phyloP scores from a whole-genome alignment of 2,329 filamentous ascomycete genomes.

The Botryotinia calthae region DNA sequence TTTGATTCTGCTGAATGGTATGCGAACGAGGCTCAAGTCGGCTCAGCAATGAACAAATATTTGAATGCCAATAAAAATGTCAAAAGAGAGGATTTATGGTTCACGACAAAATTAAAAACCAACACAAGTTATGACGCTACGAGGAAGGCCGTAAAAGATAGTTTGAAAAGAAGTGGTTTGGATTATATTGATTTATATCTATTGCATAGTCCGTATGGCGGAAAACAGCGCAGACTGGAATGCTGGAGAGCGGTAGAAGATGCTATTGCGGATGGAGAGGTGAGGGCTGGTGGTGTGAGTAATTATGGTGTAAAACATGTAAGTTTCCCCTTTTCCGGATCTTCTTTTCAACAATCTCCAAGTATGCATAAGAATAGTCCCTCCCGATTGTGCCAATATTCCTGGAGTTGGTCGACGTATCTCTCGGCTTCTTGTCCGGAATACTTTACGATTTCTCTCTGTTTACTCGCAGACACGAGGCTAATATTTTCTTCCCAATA shows the following conservation, averaged over 20 bases:
- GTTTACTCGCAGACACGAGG: neutral
- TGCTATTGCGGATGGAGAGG: slow-evolving; percentile 68
- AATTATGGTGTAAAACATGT: slow-evolving; percentile 77
- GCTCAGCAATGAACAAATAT: slow-evolving; percentile 60
- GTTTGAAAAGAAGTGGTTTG: slow-evolving; percentile 62
- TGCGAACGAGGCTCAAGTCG: slow-evolving; percentile 69
- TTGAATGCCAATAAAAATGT: slow-evolving; percentile 52
- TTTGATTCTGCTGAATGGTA: slow-evolving; percentile 57
- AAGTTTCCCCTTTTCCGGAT: slow-evolving; percentile 38
- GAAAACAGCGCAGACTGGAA: slow-evolving; percentile 62
- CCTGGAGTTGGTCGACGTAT: neutral
- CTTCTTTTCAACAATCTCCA: neutral
- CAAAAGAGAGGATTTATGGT: slow-evolving; percentile 69
- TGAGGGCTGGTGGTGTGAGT: slow-evolving; percentile 70
- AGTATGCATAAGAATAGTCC: neutral
- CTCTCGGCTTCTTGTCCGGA: too few species aligned
- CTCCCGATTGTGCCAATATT: neutral
- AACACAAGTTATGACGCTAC: slow-evolving; percentile 64
- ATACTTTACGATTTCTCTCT: neutral
- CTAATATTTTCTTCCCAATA: slow-evolving; percentile 10
- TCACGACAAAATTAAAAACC: slow-evolving; percentile 73
- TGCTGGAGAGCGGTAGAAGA: slow-evolving; percentile 78
- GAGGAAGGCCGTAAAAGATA: slow-evolving; percentile 62
- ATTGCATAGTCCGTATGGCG: slow-evolving; percentile 76
- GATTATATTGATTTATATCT: slow-evolving; percentile 79